Base-by-base conservation (phyloP, 1,284 basidiomycete genomes). In the Dichomitus squalens region DNA sequence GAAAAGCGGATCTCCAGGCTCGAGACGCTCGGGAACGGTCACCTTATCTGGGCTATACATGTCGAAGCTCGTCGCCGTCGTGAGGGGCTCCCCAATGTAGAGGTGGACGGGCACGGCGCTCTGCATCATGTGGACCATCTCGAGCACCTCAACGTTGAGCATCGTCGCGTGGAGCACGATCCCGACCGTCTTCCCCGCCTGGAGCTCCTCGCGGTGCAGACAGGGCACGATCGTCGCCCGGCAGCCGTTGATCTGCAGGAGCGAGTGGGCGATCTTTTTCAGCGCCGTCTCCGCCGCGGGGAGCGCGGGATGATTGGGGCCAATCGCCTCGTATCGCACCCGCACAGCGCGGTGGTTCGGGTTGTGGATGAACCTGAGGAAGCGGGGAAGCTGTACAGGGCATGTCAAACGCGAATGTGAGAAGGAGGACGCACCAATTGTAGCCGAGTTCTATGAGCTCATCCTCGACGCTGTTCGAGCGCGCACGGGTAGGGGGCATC, bases 21-120 rank as follows among this genome's bases (percentile, higher is more conserved):
- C 34, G 20, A 64, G 38, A n/a, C 35, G n/a, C 18, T 56, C 49
- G 33, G 63, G 60, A 11, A 62, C 39, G 7, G 38, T 36, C 31
- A 64, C 51, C 33, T 56, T 58, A 52, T 64, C 58, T 11, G 63
- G 58, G 56, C 53, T 64, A 53, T 64, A 64, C n/a, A 43, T 43
- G 46, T 60, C 58, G 54, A 64, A 60, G 8, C 60, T 52, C 11
- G 63, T 64, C 34, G 58, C 58, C 25, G 58, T 59, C 33, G 63
- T 50, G 31, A 64, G 55, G 7, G 63, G 63, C 48, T 64, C 63
- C 41, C 63, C 63, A 41, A 64, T 60, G 50, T 59, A 64, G 29
- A 64, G 56, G 47, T 64, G 63, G 7, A 64, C 60, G 36, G 63
- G 63, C 9, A 62, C 38, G 1, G 48, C 29, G 55, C 57, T 60